A percentile compares a stretch with the other conserved stretches of the same genome.
These are phyloP conservation scores for Phanerodontia chrysosporium DNA, from an alignment of 768 basidiomycete genomes.

Conservation along the genomic window DNA sequence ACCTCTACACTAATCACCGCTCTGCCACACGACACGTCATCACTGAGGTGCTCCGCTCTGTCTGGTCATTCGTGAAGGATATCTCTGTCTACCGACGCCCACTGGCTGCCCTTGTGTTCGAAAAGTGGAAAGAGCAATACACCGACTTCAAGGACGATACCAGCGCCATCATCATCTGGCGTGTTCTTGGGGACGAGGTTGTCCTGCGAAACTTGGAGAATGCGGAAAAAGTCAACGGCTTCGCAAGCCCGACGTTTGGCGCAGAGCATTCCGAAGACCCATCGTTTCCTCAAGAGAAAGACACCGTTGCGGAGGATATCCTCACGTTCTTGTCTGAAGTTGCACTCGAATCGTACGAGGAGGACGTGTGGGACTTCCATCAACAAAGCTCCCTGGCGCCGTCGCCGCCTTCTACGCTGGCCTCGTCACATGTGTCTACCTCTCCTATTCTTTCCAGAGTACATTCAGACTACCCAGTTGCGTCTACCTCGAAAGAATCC, in stretches of 20 bases:
- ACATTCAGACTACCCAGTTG: conserved; percentile 48
- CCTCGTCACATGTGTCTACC: conserved; percentile 19
- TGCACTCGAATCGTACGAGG: conserved; percentile 16
- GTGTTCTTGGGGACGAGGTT: conserved; percentile 64
- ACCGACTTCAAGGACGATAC: conserved; percentile 28
- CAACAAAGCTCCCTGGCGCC: conserved; percentile 6
- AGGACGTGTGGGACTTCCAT: conserved; percentile 16
- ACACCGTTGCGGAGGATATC: conserved; percentile 17
- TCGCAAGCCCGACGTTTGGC: too few species aligned
- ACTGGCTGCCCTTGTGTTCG: conserved; percentile 49
- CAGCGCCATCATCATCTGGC: conserved; percentile 40
- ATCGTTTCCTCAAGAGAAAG: not conserved
- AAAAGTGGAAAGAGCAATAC: conserved; percentile 38
- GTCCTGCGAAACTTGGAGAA: conserved; percentile 38
- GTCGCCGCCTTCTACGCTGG: conserved; percentile 11
- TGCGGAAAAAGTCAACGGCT: not conserved
- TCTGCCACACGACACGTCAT: conserved; percentile 53
- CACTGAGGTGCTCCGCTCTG: conserved; percentile 51
- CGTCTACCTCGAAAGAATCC: conserved; percentile 38
- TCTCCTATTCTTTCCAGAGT: conserved; percentile 57
- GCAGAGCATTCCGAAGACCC: not conserved
- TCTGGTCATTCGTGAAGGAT: conserved; percentile 66
- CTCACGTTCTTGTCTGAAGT: conserved; percentile 16
- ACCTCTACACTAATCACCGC: conserved; percentile 26
- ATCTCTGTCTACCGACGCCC: conserved; percentile 59